These are phyloP conservation scores for Saccharomycopsis selenospora DNA, from an alignment of 805 yeast genomes.

Conservation along the genomic window DNA sequence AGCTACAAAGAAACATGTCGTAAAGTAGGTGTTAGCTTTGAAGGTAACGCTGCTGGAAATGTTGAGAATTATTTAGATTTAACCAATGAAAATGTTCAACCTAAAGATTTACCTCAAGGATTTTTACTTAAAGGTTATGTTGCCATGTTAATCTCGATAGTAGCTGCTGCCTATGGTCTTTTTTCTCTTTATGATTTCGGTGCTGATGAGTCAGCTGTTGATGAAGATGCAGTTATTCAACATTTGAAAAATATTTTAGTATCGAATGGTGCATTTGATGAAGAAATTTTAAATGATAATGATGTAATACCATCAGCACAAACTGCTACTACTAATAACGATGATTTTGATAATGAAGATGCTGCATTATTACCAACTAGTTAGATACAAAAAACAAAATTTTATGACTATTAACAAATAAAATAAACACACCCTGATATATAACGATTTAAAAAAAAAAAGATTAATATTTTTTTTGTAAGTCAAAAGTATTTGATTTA, in stretches of 20 bases:
- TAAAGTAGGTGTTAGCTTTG: slow-evolving; percentile 36
- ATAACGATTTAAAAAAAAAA: too few species aligned
- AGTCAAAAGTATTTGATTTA: too few species aligned
- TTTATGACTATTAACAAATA: too few species aligned
- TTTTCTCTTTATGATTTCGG: slow-evolving; percentile 57
- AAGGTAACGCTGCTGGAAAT: slow-evolving; percentile 74
- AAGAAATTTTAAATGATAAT: neutral
- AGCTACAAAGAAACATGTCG: slow-evolving; percentile 46
- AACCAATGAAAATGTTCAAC: slow-evolving; percentile 54
- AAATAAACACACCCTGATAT: too few species aligned
- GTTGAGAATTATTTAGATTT: slow-evolving; percentile 47
- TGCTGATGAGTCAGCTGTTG: slow-evolving; percentile 44
- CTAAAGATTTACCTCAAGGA: slow-evolving; percentile 57
- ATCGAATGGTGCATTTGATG: slow-evolving; percentile 22
- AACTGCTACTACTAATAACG: neutral
- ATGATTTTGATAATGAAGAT: neutral
- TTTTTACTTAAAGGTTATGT: slow-evolving; percentile 65
- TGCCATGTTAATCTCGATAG: slow-evolving; percentile 48
- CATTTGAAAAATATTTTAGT: slow-evolving; percentile 33
- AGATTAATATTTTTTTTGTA: too few species aligned
- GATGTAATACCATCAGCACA: neutral
- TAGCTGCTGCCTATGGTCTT: slow-evolving; percentile 54
- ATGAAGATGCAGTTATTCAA: slow-evolving; percentile 36
- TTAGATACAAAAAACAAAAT: too few species aligned
- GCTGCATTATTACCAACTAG: neutral